These are phyloP conservation scores for Annulohypoxylon stygium DNA, from an alignment of 495 filamentous ascomycete genomes.

Conservation along the genomic window DNA sequence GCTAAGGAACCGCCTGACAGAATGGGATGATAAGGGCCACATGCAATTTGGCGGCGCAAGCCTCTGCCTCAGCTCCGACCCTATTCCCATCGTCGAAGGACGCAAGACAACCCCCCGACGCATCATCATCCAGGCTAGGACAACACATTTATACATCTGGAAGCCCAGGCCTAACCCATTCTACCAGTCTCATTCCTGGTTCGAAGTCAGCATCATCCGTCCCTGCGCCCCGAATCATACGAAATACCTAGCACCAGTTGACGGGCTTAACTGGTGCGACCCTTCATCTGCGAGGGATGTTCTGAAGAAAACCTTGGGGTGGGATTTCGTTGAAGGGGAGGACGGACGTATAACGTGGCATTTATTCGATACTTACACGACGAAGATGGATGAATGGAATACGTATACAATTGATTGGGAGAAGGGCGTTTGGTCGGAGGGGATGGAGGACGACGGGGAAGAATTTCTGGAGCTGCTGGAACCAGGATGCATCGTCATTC, in stretches of 20 bases:
- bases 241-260: neutral
- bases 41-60: conserved; percentile 1
- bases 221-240: conserved; percentile 2
- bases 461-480: conserved; percentile 32
- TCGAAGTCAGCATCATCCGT: conserved; percentile 41
- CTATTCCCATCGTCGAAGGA: neutral
- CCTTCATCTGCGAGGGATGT: neutral
- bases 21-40: too few relatives aligned
- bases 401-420: conserved; percentile 37
- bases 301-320: conserved; percentile 20
- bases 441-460: conserved; percentile 19
- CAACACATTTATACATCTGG: conserved; percentile 2
- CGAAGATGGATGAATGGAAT: neutral
- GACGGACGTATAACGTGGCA: conserved; percentile 28
- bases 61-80: conserved; percentile 13
- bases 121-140: conserved; percentile 33
- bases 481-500: conserved; percentile 26
- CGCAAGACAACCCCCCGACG: conserved; percentile 1
- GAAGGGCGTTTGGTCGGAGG: conserved; percentile 14
- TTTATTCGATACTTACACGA: conserved; percentile 35
- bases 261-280: conserved; percentile 11
- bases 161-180: neutral
- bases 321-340: conserved; percentile 33
- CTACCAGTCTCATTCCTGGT: conserved; percentile 33
- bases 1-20: neutral